Percentiles rank a stretch among this genome's conserved stretches.
Conservation (phyloP, 306 rosid genomes). For the Medicago truncatula region MtrunA17r5.0-ANR NC_053042.1:32407001-32407500, state of each 20-base stretch:
- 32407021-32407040: too few species aligned
- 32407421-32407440: constrained; percentile 33
- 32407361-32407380: constrained; percentile 42
- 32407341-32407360: constrained; percentile 42
- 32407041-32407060: too few species aligned
- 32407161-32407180: constrained; percentile 86
- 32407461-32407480: constrained; percentile 36
- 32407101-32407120: constrained; percentile 37
- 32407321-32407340: constrained; percentile 40
- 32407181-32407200: constrained; percentile 63
- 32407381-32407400: constrained; percentile 1
- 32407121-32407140: constrained; percentile 61
- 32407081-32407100: neutral
- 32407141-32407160: constrained; percentile 69
- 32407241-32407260: constrained; percentile 49
- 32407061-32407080: neutral
- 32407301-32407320: constrained; percentile 42
- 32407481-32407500: constrained; percentile 22
- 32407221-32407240: constrained; percentile 52
- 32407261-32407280: constrained; percentile 30
- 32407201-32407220: constrained; percentile 51
- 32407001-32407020: too few species aligned
- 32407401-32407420: constrained; percentile 2
- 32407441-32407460: constrained; percentile 27
- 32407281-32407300: constrained; percentile 42